These are phyloP conservation scores for Neurospora tetrasperma DNA, from an alignment of 495 filamentous ascomycete genomes.

Conservation along the genomic window DNA sequence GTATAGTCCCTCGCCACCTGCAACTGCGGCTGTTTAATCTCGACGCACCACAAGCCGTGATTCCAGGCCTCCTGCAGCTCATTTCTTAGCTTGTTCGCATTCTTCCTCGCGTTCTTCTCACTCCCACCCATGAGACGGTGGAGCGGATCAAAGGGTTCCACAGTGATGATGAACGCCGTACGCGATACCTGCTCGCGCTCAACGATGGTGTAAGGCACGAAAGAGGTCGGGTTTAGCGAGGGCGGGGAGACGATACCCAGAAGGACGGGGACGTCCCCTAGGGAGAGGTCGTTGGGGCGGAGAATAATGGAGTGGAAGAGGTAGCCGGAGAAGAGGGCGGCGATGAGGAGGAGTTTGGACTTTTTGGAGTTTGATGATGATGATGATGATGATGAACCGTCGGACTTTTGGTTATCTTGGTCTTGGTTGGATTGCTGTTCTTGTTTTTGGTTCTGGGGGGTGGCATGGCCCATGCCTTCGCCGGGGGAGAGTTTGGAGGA, in stretches of 20 bases:
- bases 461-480: neutral
- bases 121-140: constrained; percentile 18
- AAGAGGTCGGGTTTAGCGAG: constrained; percentile 38
- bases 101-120: too few species aligned
- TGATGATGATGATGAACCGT: neutral
- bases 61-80: constrained; percentile 16
- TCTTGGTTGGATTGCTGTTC: neutral
- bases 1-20: constrained; percentile 87
- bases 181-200: constrained; percentile 55
- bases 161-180: constrained; percentile 47
- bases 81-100: neutral
- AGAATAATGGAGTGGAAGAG: neutral
- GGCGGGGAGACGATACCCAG: neutral
- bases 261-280: neutral
- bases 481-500: neutral
- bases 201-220: constrained; percentile 55
- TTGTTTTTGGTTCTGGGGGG: neutral
- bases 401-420: neutral
- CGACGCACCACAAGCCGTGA: constrained; percentile 69
- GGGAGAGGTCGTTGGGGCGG: neutral
- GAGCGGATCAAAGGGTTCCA: constrained; percentile 39
- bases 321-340: neutral
- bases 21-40: constrained; percentile 86
- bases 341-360: neutral
- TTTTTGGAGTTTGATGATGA: neutral